Percentiles rank a stretch among this genome's conserved stretches.
phyloP scores from a whole-genome alignment of 108 stramenopile species.

The Parmales sp. region DNA sequence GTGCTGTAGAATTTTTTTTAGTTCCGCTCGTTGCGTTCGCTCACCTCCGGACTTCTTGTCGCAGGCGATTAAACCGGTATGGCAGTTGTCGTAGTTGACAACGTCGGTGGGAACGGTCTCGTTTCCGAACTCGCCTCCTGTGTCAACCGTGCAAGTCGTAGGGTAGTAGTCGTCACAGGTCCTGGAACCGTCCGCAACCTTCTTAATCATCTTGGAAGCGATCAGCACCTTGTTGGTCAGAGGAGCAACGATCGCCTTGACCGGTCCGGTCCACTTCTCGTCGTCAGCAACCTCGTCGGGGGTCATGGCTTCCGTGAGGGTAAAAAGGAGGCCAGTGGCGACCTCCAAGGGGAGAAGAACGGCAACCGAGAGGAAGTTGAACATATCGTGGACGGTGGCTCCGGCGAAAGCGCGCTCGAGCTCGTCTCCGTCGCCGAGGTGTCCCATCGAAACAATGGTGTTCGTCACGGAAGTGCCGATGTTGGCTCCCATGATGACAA shows the following conservation, averaged over 20 bases:
- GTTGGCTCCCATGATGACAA: constrained; percentile 85
- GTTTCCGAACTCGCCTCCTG: constrained; percentile 22
- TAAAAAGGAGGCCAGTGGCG: constrained; percentile 42
- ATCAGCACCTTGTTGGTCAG: constrained; percentile 53
- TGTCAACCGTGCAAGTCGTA: constrained; percentile 41
- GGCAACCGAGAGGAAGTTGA: constrained; percentile 74
- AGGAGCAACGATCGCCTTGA: constrained; percentile 63
- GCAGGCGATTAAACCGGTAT: constrained; percentile 58
- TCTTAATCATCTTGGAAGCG: constrained; percentile 67
- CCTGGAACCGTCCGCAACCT: constrained; percentile 40
- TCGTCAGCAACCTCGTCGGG: constrained; percentile 21
- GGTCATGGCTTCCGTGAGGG: constrained; percentile 52
- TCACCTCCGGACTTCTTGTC: constrained; percentile 29
- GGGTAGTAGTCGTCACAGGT: constrained; percentile 47
- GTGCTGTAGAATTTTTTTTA: too few species aligned
- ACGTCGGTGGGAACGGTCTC: constrained; percentile 9
- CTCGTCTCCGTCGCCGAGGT: constrained; percentile 69
- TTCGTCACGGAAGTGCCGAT: constrained; percentile 78
- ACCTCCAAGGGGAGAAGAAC: constrained; percentile 67
- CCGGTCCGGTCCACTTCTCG: constrained; percentile 61
- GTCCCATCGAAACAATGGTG: constrained; percentile 76
- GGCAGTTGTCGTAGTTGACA: constrained; percentile 15
- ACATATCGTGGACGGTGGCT: constrained; percentile 82
- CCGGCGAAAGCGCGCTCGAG: constrained; percentile 79
- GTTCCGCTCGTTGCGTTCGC: too few species aligned